A percentile compares a stretch with the other conserved stretches of the same genome.
Conservation (phyloP, 352 stramenopile species). For the Globisporangium echinulatum region DNA sequence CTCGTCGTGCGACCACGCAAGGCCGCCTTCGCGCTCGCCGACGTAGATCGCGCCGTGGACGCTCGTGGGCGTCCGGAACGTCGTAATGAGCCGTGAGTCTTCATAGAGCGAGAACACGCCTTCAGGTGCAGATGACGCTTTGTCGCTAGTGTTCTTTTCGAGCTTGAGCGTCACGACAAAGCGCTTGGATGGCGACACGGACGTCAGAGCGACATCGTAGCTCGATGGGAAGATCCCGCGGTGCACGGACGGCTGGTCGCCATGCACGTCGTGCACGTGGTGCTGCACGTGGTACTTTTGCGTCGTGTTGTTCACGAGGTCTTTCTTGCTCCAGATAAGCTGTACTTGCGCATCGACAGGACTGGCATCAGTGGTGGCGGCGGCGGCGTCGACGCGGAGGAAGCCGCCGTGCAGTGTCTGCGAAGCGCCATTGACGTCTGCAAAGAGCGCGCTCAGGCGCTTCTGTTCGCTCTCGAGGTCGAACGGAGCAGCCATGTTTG, state of each 20-base stretch:
- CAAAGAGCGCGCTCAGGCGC: constrained; percentile 38
- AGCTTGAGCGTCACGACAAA: constrained; percentile 56
- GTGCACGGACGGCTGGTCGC: constrained; percentile 18
- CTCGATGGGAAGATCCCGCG: constrained; percentile 26
- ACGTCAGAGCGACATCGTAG: constrained; percentile 37
- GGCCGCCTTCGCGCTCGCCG: constrained; percentile 60
- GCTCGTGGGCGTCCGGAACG: constrained; percentile 63
- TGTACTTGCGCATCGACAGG: constrained; percentile 24
- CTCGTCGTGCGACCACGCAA: constrained; percentile 75
- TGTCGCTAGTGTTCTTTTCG: constrained; percentile 24
- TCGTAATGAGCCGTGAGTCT: constrained; percentile 26
- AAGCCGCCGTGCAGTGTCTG: constrained; percentile 47
- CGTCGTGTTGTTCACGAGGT: constrained; percentile 47
- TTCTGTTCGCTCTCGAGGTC: constrained; percentile 4
- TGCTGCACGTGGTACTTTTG: constrained; percentile 53
- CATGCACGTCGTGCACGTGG: constrained; percentile 21
- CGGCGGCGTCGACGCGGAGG: constrained; percentile 18
- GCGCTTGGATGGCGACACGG: constrained; percentile 44
- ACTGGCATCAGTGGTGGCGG: constrained; percentile 3
- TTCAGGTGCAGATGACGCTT: constrained; percentile 15
- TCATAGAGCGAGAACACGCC: constrained; percentile 54
- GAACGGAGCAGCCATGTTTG: not conserved
- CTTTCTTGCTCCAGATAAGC: constrained; percentile 53
- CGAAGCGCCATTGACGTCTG: constrained; percentile 34
- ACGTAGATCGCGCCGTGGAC: constrained; percentile 66